Percentiles rank a stretch among this genome's conserved stretches.
Conservation (phyloP, 495 filamentous ascomycete genomes). For the Thermothielavioides terrestris region DNA sequence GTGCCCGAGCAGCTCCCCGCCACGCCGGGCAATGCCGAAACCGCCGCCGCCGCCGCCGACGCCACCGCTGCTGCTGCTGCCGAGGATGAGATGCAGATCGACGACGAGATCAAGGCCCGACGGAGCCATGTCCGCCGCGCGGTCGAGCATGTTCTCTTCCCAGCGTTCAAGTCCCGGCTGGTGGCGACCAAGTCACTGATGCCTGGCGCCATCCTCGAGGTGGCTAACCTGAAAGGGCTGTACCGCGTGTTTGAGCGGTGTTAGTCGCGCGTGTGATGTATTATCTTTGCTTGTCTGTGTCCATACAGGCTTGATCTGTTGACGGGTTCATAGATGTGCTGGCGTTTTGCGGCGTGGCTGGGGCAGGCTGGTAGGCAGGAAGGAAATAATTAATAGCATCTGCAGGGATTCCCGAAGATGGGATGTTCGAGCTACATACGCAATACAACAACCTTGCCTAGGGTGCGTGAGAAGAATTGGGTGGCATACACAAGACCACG, state of each 20-base stretch:
- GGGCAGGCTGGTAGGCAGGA: no score
- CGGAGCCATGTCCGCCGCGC: constrained; percentile 49
- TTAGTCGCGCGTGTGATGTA: constrained; percentile 31
- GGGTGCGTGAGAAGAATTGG: no score
- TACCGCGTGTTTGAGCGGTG: constrained; percentile 98
- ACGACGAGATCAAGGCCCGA: constrained; percentile 41
- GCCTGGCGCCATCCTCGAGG: constrained; percentile 66
- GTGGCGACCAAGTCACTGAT: constrained; percentile 77
- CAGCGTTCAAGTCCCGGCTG: constrained; percentile 71
- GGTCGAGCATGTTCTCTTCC: constrained; percentile 68
- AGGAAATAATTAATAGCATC: no score
- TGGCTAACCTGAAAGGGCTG: constrained; percentile 88
- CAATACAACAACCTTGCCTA: no score
- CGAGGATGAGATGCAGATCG: background rate
- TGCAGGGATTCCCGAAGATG: no score
- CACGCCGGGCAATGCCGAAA: constrained; percentile 28
- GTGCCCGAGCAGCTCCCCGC: constrained; percentile 75
- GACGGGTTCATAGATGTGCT: no score
- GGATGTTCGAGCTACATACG: no score
- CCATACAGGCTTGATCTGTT: background rate
- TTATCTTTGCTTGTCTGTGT: background rate
- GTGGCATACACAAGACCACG: no score
- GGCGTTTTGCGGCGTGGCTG: no score
- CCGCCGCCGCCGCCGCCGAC: background rate
- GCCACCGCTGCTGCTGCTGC: background rate